Conservation (phyloP, 352 stramenopile genomes). For the Hyaloperonospora brassicae region DNA sequence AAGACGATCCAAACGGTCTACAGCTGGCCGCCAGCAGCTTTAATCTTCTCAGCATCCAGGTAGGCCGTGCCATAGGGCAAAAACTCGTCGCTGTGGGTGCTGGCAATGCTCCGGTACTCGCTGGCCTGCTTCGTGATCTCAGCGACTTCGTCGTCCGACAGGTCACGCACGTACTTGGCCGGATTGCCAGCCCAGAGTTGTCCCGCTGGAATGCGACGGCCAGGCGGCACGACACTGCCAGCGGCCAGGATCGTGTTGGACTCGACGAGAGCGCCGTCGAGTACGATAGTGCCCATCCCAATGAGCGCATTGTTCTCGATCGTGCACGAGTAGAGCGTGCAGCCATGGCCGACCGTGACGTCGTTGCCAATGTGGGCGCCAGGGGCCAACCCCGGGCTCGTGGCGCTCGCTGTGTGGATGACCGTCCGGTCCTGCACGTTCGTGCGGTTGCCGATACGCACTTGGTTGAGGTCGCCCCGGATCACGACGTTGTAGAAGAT, state of each 20-base stretch:
- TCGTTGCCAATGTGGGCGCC: slow-evolving; percentile 92
- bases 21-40: slow-evolving; percentile 66
- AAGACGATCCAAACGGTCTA: slow-evolving; percentile 35
- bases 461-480: slow-evolving; percentile 87
- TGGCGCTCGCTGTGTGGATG: slow-evolving; percentile 87
- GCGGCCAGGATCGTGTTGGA: slow-evolving; percentile 93
- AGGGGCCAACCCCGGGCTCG: slow-evolving; percentile 62
- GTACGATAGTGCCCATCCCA: slow-evolving; percentile 92
- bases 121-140: slow-evolving; percentile 81
- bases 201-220: slow-evolving; percentile 82
- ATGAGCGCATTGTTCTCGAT: slow-evolving; percentile 94
- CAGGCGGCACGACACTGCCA: slow-evolving; percentile 89
- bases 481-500: slow-evolving; percentile 97
- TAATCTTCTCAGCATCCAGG: slow-evolving; percentile 83
- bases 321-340: slow-evolving; percentile 94
- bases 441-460: slow-evolving; percentile 92
- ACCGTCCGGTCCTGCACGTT: slow-evolving; percentile 96
- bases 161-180: slow-evolving; percentile 89
- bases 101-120: slow-evolving; percentile 79
- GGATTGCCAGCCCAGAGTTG: slow-evolving; percentile 96
- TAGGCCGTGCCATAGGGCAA: slow-evolving; percentile 85
- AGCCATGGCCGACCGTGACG: slow-evolving; percentile 92
- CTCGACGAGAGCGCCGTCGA: slow-evolving; percentile 88
- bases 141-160: slow-evolving; percentile 89
- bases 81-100: slow-evolving; percentile 86